Evolutionary conservation across 176 grass and related monocot species (phyloP).

Genomic region (Saccharum officinarum): DNA sequence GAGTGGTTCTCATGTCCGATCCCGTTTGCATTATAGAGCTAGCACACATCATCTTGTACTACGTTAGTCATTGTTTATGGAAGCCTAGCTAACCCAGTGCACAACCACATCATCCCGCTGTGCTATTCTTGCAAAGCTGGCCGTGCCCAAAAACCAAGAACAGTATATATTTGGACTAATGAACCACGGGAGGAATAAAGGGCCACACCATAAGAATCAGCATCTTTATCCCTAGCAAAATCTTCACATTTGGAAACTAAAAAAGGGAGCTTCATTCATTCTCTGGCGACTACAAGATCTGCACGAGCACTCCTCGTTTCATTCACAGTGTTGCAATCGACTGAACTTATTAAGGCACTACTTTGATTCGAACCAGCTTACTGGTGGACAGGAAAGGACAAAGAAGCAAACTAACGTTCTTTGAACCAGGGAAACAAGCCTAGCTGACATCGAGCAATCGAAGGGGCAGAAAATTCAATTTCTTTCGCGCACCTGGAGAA

Average conservation of each 20-base stretch:
- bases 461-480: too few species aligned
- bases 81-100: too few species aligned
- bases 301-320: neutral
- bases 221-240: conserved; percentile 26
- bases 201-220: conserved; percentile 70
- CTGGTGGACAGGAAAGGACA: neutral
- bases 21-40: too few species aligned
- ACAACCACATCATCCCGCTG: too few species aligned
- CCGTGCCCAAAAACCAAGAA: neutral
- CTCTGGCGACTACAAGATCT: neutral
- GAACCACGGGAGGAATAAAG: neutral
- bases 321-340: neutral
- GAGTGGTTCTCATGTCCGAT: too few species aligned
- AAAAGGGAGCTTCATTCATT: neutral
- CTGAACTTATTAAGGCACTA: neutral
- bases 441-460: neutral
- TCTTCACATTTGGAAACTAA: neutral
- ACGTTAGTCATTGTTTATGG: too few species aligned
- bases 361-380: neutral
- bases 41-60: too few species aligned
- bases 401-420: neutral
- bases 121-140: too few species aligned
- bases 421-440: neutral
- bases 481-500: neutral
- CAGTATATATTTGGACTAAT: neutral